Conservation (phyloP, 2,329 filamentous ascomycete genomes). For the Aspergillus novoparasiticus region DNA sequence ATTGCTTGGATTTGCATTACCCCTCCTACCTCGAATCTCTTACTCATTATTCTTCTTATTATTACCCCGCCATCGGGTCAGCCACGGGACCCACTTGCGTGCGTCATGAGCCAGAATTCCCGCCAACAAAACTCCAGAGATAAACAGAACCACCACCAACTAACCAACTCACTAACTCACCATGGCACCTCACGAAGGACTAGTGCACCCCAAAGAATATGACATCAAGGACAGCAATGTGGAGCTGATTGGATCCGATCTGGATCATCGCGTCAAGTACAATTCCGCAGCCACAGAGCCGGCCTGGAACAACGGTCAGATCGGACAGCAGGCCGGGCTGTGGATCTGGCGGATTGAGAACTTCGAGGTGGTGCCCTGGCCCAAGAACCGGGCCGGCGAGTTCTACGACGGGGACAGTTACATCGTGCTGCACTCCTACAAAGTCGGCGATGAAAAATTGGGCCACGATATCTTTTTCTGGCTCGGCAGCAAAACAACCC, state of each 20-base stretch:
- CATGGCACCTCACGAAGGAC: constrained; percentile 64
- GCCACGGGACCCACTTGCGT: not conserved
- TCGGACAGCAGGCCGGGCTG: constrained; percentile 59
- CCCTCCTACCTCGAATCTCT: not conserved
- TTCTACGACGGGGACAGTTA: constrained; percentile 72
- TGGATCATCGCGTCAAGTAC: constrained; percentile 70
- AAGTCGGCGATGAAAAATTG: constrained; percentile 53
- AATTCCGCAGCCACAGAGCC: constrained; percentile 66
- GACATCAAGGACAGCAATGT: constrained; percentile 71
- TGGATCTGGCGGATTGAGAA: constrained; percentile 68
- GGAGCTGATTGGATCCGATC: constrained; percentile 63
- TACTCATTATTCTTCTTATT: too few species aligned
- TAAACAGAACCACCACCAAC: not conserved
- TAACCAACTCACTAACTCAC: not conserved
- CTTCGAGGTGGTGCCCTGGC: constrained; percentile 66
- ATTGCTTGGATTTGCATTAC: not conserved
- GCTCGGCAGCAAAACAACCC: constrained; percentile 66
- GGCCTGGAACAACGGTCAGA: constrained; percentile 63
- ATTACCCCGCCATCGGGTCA: not conserved
- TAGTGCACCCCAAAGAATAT: constrained; percentile 66
- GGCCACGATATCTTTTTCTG: constrained; percentile 71
- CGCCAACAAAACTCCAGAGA: not conserved
- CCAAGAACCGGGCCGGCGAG: constrained; percentile 57
- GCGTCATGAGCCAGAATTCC: not conserved
- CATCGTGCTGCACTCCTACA: constrained; percentile 64